Conservation (phyloP, 225 moss, liverwort and hornwort genomes). For the Physcomitrellopsis africana region DNA sequence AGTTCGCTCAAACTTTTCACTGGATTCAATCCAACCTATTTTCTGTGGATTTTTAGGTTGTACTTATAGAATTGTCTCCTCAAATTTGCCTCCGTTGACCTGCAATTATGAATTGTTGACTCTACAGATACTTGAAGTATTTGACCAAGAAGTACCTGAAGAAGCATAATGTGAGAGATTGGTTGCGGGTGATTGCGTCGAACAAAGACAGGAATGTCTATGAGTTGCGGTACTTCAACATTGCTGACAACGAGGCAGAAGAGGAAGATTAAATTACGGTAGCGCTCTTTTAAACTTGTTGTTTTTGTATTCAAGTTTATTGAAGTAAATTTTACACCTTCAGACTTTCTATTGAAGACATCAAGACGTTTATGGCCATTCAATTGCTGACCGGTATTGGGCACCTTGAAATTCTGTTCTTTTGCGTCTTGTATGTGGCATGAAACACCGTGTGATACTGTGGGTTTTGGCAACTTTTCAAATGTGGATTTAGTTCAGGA, state of each 20-base stretch:
- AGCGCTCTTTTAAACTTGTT: conserved; percentile 10
- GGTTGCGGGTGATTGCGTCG: conserved; percentile 74
- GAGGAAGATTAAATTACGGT: conserved; percentile 58
- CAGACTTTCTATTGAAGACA: not conserved
- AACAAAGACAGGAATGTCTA: conserved; percentile 79
- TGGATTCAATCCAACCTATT: not conserved
- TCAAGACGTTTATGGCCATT: not conserved
- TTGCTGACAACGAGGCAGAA: conserved; percentile 74
- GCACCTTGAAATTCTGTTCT: not conserved
- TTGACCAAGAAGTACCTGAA: conserved; percentile 80
- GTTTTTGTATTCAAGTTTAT: conserved; percentile 19
- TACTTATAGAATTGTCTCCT: not conserved
- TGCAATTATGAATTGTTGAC: conserved; percentile 18
- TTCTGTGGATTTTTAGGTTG: not conserved
- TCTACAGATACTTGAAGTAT: conserved; percentile 67
- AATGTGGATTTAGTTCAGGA: not conserved
- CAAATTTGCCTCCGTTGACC: not conserved
- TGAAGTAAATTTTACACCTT: conserved; percentile 21
- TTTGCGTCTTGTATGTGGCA: not conserved
- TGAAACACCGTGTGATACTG: not conserved
- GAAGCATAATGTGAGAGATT: conserved; percentile 84
- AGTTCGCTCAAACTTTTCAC: not conserved
- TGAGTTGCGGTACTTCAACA: conserved; percentile 79
- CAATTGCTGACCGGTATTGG: not conserved
- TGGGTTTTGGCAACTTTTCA: not conserved